Evolutionary conservation across 305 asterid species (phyloP), one percentile per base, ranked within the genome.

Genomic region (Fraxinus sp.): DNA sequence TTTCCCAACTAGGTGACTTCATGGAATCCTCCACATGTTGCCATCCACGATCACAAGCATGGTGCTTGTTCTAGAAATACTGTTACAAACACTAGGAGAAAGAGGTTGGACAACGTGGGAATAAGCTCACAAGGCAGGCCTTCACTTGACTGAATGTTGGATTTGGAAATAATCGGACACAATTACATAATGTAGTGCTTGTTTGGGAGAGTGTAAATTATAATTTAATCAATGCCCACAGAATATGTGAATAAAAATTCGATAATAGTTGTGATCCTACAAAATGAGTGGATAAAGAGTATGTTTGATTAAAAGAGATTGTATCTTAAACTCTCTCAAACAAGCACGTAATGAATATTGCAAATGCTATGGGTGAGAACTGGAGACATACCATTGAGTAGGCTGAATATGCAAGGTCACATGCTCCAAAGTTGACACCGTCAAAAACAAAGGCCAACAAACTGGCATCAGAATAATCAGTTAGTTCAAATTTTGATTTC

Each of bases 381-480:
- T 1, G 24, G 59, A 68, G 49, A 32, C 78, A 35, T 90, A 92
- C 98, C 98, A 94, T 94, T 10, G 98, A 94, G 88, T 87, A 92
- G 20, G 98, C 97, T 18, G 97, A 83, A 81, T 94, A 94, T 44
- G 97, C 95, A 86, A 92, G 92, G 86, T 92, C 95, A 3, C 95
- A 94, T 46, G 97, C 97, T 33, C 98, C 97, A 78, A 92, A 92
- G 79, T 92, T 92, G 30, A 92, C 90, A 1, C 98, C 97, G 76
- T 92, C 98, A 36, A 92, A 92, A 14, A 91, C 98, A 30, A 92
- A 94, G 79, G 98, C 96, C 85, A 94, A 93, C 93, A 80, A 93
- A 91, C 95, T 91, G 91, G 22, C 18, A 82, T 33, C 76, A 73
- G 39, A 84, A 79, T 33, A 57, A 66, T 66, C 73, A 22, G 36